Conservation (phyloP, 805 yeast species). For the Candida cerambycidarum region DNA sequence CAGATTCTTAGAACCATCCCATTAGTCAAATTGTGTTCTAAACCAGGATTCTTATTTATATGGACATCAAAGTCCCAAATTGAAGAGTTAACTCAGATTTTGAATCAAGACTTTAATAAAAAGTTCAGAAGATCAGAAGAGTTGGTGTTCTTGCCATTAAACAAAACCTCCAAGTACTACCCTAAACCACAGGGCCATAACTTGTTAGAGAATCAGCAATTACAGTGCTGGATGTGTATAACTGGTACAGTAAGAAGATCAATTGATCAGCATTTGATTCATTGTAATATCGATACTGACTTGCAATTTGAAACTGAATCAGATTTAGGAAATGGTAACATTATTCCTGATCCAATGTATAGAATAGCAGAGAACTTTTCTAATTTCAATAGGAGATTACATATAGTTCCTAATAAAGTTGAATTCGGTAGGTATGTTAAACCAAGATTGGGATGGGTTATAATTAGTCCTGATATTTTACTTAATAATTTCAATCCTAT, state of each 20-base stretch:
- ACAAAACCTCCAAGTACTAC: constrained; percentile 60
- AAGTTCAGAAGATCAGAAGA: constrained; percentile 89
- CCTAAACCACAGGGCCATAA: constrained; percentile 49
- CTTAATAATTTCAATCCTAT: constrained; percentile 60
- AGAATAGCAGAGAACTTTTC: constrained; percentile 86
- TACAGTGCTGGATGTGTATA: constrained; percentile 99
- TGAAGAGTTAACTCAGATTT: constrained; percentile 55
- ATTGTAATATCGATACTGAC: constrained; percentile 92
- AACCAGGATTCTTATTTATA: constrained; percentile 81
- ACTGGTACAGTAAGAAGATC: constrained; percentile 92
- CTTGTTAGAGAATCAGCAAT: constrained; percentile 69
- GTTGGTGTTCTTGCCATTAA: constrained; percentile 75
- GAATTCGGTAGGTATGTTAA: constrained; percentile 64
- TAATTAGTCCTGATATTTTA: constrained; percentile 80
- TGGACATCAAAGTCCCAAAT: constrained; percentile 85
- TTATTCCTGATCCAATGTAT: constrained; percentile 70
- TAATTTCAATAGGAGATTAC: constrained; percentile 76
- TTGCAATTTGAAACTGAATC: constrained; percentile 59
- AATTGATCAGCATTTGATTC: constrained; percentile 78
- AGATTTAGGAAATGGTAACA: constrained; percentile 13
- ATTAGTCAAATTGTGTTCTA: constrained; percentile 68
- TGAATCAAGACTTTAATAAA: constrained; percentile 51
- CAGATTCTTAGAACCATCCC: constrained; percentile 68
- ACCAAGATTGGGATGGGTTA: constrained; percentile 86
- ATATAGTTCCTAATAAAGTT: constrained; percentile 74